Evolutionary conservation across 441 rosid genomes (phyloP), one percentile per base, ranked within the genome.

Genomic region (Metrosideros polymorpha): DNA sequence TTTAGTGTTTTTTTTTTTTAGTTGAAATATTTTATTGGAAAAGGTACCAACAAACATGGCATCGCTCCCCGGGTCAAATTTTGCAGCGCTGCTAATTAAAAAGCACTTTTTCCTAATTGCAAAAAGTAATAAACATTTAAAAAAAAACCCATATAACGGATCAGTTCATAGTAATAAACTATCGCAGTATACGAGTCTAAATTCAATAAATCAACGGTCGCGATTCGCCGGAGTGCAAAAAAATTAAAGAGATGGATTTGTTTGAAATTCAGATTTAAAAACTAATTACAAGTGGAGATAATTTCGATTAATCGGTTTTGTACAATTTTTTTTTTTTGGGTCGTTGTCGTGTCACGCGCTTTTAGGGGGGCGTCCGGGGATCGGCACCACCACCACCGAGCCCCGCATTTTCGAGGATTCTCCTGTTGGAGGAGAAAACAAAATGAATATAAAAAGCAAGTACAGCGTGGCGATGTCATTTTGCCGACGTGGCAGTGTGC

Each of bases 401-500:
- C 47, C 47, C n/a, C 45, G 79, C 79, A 39, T 39, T 39, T 12
- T 71, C 79, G 47, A 39, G 79, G 79, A 71, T 71, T 71, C 79
- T 39, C 79, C 79, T 22, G 79, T 42, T 24, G 24, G 18, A 18
- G 79, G n/a, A n/a, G 35, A 75, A 77, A 13, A 30, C 29, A 47
- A 50, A 15, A 56, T 3, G 63, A 86, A 29, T n/a, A 29, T 39
- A 56, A 82, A 85, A 88, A n/a, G 47, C 7, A 6, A 47, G 52
- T 86, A 91, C 92, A 88, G 86, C 94, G 88, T 90, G 94, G 92
- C 87, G 50, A 82, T 54, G 86, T 90, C 59, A 55, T 42, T 76
- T 56, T 55, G 76, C 14, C 77, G 39, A 90, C 91, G 89, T 92
- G 93, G 88, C 92, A 7, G 8, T 22, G 12, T 19, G 0, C 1